Base-by-base conservation (phyloP, 805 yeast genomes). In the Candida dendrica region DNA sequence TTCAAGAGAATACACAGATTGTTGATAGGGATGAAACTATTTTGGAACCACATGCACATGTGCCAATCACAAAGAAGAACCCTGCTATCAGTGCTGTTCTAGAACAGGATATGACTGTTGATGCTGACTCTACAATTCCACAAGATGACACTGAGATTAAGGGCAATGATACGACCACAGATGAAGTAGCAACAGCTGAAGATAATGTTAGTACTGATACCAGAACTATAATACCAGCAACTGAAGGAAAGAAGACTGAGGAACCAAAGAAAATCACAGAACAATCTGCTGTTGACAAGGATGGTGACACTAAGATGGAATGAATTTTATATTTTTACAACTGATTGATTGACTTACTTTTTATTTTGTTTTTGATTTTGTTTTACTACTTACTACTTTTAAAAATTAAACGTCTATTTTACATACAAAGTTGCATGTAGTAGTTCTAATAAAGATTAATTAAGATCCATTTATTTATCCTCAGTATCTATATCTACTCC, bases 401-500 rank as follows among this genome's bases (percentile, higher is more conserved):
- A 18, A 3, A 37, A 37, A 18, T 16, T 11, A 31, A 26, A n/a
- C n/a, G n/a, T n/a, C n/a, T n/a, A n/a, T n/a, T n/a, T n/a, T n/a
- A n/a, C n/a, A n/a, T n/a, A n/a, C n/a, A n/a, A n/a, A n/a, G n/a
- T n/a, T n/a, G n/a, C n/a, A n/a, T n/a, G n/a, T n/a, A n/a, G n/a
- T n/a, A n/a, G n/a, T n/a, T n/a, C n/a, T n/a, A n/a, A n/a, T n/a
- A n/a, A n/a, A n/a, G n/a, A n/a, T n/a, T n/a, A n/a, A n/a, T n/a
- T n/a, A n/a, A n/a, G n/a, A n/a, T n/a, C n/a, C n/a, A 14, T 29
- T 22, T 13, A 16, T 20, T 29, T 17, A 16, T n/a, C 13, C 15
- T 81, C 89, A 3, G 79, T 78, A 1, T 77, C 83, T 7, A 75
- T 44, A 55, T 90, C 97, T 3, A 91, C 98, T 0, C 98, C 98